Conservation (phyloP, 192 early-diverging fungal species). For the Backusella parvicylindrica region DNA sequence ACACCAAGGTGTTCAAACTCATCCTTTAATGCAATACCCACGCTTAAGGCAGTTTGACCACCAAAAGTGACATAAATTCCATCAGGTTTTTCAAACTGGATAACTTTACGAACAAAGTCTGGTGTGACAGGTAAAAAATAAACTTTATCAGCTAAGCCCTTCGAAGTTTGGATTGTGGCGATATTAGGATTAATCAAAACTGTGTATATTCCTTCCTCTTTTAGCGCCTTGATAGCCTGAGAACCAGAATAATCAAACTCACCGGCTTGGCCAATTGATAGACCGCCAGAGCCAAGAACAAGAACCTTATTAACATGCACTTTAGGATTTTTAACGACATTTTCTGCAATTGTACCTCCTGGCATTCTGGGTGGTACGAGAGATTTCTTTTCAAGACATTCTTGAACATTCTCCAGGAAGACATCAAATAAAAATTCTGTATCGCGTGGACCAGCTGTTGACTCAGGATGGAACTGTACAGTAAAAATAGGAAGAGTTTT, state of each 20-base stretch:
- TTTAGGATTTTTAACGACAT: constrained; percentile 40
- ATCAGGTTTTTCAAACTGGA: constrained; percentile 93
- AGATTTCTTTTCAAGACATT: constrained; percentile 64
- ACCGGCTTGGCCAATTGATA: constrained; percentile 98
- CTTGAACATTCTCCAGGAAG: constrained; percentile 76
- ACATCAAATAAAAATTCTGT: constrained; percentile 97
- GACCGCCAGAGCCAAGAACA: constrained; percentile 93
- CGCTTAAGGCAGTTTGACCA: constrained; percentile 97
- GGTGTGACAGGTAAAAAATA: constrained; percentile 97
- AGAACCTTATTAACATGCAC: constrained; percentile 88
- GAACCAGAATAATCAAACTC: constrained; percentile 99
- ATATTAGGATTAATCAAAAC: constrained; percentile 99
- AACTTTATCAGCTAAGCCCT: constrained; percentile 95
- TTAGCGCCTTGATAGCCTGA: constrained; percentile 96
- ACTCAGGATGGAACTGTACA: constrained; percentile 99
- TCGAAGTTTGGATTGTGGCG: constrained; percentile 98
- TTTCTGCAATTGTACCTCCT: constrained; percentile 45
- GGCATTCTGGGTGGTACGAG: constrained; percentile 76
- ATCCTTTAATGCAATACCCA: constrained; percentile 90
- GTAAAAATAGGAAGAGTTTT: constrained; percentile 88
- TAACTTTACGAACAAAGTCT: constrained; percentile 93
- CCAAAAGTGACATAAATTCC: constrained; percentile 99
- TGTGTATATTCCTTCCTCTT: constrained; percentile 97
- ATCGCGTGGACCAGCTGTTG: constrained; percentile 92
- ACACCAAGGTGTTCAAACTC: constrained; percentile 91